These are phyloP conservation scores for Coniochaeta pulveracea DNA, from an alignment of 2,329 filamentous ascomycete genomes.

Conservation along the genomic window DNA sequence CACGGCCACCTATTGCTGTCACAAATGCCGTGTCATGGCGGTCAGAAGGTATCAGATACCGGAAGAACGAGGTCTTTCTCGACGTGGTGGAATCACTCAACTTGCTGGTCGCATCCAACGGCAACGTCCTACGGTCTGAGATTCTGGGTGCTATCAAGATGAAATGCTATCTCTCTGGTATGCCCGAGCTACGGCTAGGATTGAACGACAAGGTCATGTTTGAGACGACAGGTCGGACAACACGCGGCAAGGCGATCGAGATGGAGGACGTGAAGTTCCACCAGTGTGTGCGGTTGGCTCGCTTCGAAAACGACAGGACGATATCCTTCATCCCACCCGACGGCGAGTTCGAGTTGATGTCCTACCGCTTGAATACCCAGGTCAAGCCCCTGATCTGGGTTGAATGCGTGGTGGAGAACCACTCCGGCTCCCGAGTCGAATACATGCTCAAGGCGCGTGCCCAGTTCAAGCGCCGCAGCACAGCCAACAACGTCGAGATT, in stretches of 20 bases:
- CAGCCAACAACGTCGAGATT: slow-evolving; percentile 98
- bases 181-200: slow-evolving; percentile 89
- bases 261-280: slow-evolving; percentile 99
- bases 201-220: slow-evolving; percentile 99
- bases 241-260: slow-evolving; percentile 91
- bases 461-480: slow-evolving; percentile 95
- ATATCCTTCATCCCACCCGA: slow-evolving; percentile 98
- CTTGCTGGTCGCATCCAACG: slow-evolving; percentile 83
- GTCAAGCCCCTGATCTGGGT: slow-evolving; percentile 99
- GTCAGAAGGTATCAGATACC: slow-evolving; percentile 93
- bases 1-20: slow-evolving; percentile 90
- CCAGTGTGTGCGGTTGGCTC: slow-evolving; percentile 87
- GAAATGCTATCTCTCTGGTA: slow-evolving; percentile 98
- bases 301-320: slow-evolving; percentile 96
- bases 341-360: slow-evolving; percentile 98
- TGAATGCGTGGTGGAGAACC: slow-evolving; percentile 91
- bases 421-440: slow-evolving; percentile 90
- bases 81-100: slow-evolving; percentile 96
- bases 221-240: slow-evolving; percentile 89
- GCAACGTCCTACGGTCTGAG: slow-evolving; percentile 90
- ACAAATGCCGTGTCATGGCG: slow-evolving; percentile 98
- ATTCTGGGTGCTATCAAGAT: slow-evolving; percentile 97
- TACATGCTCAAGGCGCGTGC: slow-evolving; percentile 98
- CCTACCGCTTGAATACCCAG: slow-evolving; percentile 94
- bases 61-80: slow-evolving; percentile 98